Base-by-base conservation (phyloP, 2,329 filamentous ascomycete species). In the Knufia fluminis region DNA sequence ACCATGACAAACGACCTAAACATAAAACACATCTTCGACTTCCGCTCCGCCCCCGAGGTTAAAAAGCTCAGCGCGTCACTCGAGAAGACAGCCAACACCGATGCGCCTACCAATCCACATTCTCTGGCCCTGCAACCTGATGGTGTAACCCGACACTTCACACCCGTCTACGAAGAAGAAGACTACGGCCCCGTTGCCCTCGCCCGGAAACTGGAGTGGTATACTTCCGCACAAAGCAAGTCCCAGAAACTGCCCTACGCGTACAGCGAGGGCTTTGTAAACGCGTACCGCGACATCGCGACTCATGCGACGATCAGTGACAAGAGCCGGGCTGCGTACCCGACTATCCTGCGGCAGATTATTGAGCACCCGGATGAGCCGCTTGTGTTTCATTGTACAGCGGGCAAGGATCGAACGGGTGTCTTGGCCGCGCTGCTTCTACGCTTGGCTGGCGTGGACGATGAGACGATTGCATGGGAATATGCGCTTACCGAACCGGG, bases 381-480 rank as follows among this genome's bases (percentile, higher is more conserved):
- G 6, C 65, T 83, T 8, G 68, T 87, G 4, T 69, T 88, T 6
- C 84, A 90, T 61, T 89, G 85, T 64, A 85, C 83, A 0, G 83
- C 82, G 0, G 85, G 85, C 10, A 90, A 90, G 65, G 85, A 90
- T 63, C 74, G 85, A 38, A 89, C 85, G 0, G 85, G 85, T 1
- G 74, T 89, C 3, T 67, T 87, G 39, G 77, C 79, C 43, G 85
- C 82, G 2, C 58, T 90, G 35, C 62, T 89, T 7, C 70, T 87
- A 33, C 67, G 75, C 22, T 70, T 87, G 23, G 79, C 79, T 7
- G 80, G 80, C 3, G 79, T 86, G 0, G 64, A 71, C 1, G 73
- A 80, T 54, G 69, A 76, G 28, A 62, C 66, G 3, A 73, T 86
- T n/a, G 82, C 81, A 0, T 65, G 74, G 8, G 85, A 90, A 63